Base-by-base conservation (phyloP, 371 early-diverging fungal genomes). In the Enterocytospora artemiae region DNA sequence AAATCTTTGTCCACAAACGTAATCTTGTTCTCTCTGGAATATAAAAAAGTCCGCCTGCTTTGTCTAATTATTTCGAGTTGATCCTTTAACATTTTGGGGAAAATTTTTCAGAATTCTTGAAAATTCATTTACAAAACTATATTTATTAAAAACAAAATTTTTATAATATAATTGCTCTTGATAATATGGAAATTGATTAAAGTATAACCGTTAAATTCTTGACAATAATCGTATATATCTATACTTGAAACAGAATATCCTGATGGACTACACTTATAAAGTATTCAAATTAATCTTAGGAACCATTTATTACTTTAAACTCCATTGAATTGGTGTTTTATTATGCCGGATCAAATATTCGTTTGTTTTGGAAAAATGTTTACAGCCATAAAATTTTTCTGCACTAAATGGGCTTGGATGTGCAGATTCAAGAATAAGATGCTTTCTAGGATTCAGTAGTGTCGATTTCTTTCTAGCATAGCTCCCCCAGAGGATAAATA, bases 321-420 rank as follows among this genome's bases (percentile, higher is more conserved):
- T 20, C 91, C 91, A 92, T 66, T 87, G 76, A 48, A 91, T 87
- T 2, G 81, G 75, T 1, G 70, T 50, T 59, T 76, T 78, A 1
- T 83, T 83, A n/a, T 85, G 73, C 16, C 75, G 61, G n/a, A 65
- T 72, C 45, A 92, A 80, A 66, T 88, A 95, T 66, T 84, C 85
- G 75, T 95, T 94, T n/a, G 94, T 87, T 70, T 85, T 81, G 20
- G 83, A 83, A 73, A 93, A 96, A 72, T 91, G 93, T 9, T 83
- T 81, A 61, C 87, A 84, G 0, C 86, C 87, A 70, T 91, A 85
- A 77, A 89, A 94, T 50, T 83, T 80, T 67, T 83, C 81, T 1
- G 89, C 93, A 34, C 88, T 86, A 28, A 95, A 78, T 16, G 95
- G 96, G 20, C 89, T 88, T 58, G 96, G 96, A 77, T 96, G 96